phyloP scores from a whole-genome alignment of 441 rosid species.

The Gossypium gossypioides region DNA sequence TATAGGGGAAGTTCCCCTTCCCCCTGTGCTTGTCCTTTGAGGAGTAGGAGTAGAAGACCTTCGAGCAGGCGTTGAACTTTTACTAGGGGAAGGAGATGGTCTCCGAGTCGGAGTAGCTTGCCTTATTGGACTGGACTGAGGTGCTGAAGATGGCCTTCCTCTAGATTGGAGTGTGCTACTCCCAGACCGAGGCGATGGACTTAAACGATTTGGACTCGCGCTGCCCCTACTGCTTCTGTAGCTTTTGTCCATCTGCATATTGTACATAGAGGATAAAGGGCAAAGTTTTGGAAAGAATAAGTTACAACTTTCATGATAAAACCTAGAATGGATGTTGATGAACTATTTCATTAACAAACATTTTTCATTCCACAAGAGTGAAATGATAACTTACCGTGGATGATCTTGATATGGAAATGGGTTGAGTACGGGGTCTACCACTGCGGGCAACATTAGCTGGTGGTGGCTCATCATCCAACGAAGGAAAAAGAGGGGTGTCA shows the following conservation, averaged over 20 bases:
- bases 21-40: slow-evolving; percentile 55
- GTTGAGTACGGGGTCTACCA: slow-evolving; percentile 88
- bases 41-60: slow-evolving; percentile 79
- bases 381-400: slow-evolving; percentile 58
- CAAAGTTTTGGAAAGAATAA: not conserved
- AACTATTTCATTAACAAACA: not conserved
- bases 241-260: slow-evolving; percentile 83
- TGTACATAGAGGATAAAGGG: not conserved
- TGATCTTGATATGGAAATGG: slow-evolving; percentile 83
- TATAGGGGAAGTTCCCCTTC: slow-evolving; percentile 73
- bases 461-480: slow-evolving; percentile 75
- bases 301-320: not conserved
- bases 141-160: slow-evolving; percentile 77
- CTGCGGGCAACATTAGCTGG: slow-evolving; percentile 44
- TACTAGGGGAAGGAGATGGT: slow-evolving; percentile 68
- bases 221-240: slow-evolving; percentile 88
- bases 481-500: slow-evolving; percentile 91
- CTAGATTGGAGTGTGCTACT: slow-evolving; percentile 57
- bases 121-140: slow-evolving; percentile 55
- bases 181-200: slow-evolving; percentile 82
- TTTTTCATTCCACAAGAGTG: slow-evolving; percentile 11
- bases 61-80: slow-evolving; percentile 49
- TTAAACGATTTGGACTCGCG: slow-evolving; percentile 87
- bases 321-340: not conserved
- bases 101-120: slow-evolving; percentile 64